phyloP scores from a whole-genome alignment of 306 rosid genomes.

The Sophora flavescens region DNA sequence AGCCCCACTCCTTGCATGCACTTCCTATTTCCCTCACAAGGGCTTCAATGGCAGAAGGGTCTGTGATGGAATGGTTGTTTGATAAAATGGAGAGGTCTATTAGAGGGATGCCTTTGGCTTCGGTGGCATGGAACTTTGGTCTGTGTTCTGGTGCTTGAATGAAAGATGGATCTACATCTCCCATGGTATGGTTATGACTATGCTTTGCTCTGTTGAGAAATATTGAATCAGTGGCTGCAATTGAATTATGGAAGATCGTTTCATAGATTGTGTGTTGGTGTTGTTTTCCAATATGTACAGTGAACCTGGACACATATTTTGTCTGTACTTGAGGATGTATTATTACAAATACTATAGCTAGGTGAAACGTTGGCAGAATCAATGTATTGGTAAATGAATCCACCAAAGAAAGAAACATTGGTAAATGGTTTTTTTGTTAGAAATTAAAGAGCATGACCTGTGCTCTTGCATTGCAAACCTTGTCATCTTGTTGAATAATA shows the following conservation, averaged over 20 bases:
- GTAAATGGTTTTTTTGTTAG: no score
- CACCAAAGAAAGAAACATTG: not conserved
- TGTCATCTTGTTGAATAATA: no score
- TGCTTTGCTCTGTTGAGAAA: not conserved
- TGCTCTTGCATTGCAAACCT: no score
- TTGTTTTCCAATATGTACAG: not conserved
- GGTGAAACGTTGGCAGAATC: not conserved
- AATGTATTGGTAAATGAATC: not conserved
- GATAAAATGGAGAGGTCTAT: conserved; percentile 38
- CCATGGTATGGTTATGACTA: not conserved
- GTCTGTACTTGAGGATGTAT: not conserved
- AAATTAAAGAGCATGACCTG: no score
- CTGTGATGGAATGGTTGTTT: not conserved
- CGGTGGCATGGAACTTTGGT: conserved; percentile 42
- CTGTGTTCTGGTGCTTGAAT: conserved; percentile 59
- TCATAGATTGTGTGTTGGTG: not conserved
- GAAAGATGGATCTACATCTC: conserved; percentile 51
- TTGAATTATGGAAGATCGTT: not conserved
- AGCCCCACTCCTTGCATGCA: conserved; percentile 29
- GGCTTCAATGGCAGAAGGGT: not conserved
- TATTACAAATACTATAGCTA: no score
- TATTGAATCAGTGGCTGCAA: not conserved
- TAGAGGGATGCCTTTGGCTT: conserved; percentile 53
- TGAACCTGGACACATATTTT: not conserved
- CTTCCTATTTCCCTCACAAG: conserved; percentile 29